Evolutionary conservation across 257 asterid species (phyloP).

Genomic region (Gardenia jasminoides): DNA sequence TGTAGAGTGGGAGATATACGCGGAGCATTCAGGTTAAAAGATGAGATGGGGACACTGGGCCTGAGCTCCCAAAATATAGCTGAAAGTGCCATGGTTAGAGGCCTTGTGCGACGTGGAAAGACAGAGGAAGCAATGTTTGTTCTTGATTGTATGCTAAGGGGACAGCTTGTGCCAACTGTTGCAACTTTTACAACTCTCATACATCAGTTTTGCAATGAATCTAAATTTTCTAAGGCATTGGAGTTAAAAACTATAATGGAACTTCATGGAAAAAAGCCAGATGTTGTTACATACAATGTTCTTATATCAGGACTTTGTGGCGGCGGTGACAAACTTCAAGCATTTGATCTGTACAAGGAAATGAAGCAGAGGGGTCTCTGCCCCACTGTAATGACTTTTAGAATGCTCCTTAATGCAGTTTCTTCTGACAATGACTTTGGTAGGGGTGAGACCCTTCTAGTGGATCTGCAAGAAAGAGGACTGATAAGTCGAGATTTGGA

Average conservation of each 20-base stretch:
- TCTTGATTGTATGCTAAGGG: conserved; percentile 63
- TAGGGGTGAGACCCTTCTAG: conserved; percentile 52
- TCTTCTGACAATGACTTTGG: conserved; percentile 39
- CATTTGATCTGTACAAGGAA: conserved; percentile 67
- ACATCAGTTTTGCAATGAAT: conserved; percentile 64
- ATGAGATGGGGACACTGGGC: conserved; percentile 55
- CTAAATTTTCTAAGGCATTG: conserved; percentile 54
- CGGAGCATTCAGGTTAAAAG: conserved; percentile 58
- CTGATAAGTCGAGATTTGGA: conserved; percentile 34
- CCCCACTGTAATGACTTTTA: conserved; percentile 68
- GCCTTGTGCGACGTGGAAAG: conserved; percentile 65
- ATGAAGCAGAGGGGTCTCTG: conserved; percentile 58
- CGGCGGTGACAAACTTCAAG: conserved; percentile 37
- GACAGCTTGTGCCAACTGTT: conserved; percentile 49
- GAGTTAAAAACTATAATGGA: conserved; percentile 63
- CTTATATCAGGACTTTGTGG: conserved; percentile 62
- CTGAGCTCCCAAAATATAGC: conserved; percentile 42
- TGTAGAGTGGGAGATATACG: conserved; percentile 64
- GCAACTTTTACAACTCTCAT: conserved; percentile 77
- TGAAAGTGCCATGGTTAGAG: conserved; percentile 78
- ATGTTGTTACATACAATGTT: conserved; percentile 74
- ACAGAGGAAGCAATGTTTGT: conserved; percentile 60
- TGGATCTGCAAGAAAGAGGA: conserved; percentile 66
- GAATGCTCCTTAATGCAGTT: conserved; percentile 44
- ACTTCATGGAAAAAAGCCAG: conserved; percentile 56